Percentiles rank a stretch among this genome's conserved stretches.
Conservation (phyloP, 2,329 filamentous ascomycete species). For the Verruconis gallopava region DNA sequence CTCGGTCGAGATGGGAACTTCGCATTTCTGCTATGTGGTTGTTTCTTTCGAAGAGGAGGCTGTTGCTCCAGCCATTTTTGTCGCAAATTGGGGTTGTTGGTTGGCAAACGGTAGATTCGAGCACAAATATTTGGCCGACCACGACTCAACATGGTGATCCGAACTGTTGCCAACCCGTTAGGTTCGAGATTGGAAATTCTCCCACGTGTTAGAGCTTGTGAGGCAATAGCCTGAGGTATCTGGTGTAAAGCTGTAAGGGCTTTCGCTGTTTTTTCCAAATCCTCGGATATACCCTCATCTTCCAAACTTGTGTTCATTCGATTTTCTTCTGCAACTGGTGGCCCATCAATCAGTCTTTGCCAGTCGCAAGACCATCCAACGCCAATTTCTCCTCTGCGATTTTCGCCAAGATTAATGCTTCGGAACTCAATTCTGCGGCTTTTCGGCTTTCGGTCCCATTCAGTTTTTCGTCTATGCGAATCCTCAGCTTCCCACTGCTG, state of each 20-base stretch:
- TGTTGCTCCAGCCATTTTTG: conserved; percentile 53
- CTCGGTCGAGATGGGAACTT: conserved; percentile 8
- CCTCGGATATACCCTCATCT: background rate
- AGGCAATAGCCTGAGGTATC: background rate
- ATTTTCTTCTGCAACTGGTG: background rate
- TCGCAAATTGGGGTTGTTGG: conserved; percentile 40
- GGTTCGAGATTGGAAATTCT: background rate
- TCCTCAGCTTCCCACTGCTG: conserved; percentile 63
- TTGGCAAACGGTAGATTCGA: conserved; percentile 77
- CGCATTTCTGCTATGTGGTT: conserved; percentile 2
- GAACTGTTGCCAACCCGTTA: conserved; percentile 43
- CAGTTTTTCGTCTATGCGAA: conserved; percentile 42
- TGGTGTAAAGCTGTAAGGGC: background rate
- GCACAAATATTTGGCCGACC: conserved; percentile 61
- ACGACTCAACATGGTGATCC: conserved; percentile 52
- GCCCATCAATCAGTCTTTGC: conserved; percentile 33
- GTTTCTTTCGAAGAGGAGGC: background rate
- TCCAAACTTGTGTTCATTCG: background rate
- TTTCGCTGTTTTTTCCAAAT: background rate
- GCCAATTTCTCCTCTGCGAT: conserved; percentile 70
- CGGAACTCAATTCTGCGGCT: conserved; percentile 68
- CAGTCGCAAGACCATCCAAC: conserved; percentile 75
- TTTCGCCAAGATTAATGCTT: conserved; percentile 58
- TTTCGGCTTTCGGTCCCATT: conserved; percentile 69
- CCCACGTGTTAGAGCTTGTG: background rate